Percentiles rank a stretch among this genome's conserved stretches.
Conservation (phyloP, 306 rosid genomes). For the Prunus mume region DNA sequence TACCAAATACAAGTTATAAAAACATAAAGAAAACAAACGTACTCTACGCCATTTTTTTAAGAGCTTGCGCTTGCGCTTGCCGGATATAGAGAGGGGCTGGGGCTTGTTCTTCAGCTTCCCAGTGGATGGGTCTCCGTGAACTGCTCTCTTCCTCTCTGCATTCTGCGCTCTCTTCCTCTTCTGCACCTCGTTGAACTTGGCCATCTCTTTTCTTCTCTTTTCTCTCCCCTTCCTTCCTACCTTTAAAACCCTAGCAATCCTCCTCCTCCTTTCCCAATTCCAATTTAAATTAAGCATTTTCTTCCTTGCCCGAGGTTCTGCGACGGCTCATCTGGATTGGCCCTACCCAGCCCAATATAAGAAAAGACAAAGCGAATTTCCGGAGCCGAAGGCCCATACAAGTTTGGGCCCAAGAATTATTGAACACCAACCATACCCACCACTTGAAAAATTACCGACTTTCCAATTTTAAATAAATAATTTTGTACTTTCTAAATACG, state of each 20-base stretch:
- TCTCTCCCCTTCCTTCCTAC: not conserved
- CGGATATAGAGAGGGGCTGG: constrained; percentile 59
- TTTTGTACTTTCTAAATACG: too few relatives aligned
- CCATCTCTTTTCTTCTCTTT: constrained; percentile 36
- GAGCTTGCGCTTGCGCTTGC: constrained; percentile 95
- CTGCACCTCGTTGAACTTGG: constrained; percentile 91
- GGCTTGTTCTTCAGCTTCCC: constrained; percentile 61
- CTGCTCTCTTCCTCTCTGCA: constrained; percentile 64
- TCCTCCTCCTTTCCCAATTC: too few relatives aligned
- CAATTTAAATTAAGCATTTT: too few relatives aligned
- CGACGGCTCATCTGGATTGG: too few relatives aligned
- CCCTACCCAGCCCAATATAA: too few relatives aligned
- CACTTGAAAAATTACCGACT: too few relatives aligned
- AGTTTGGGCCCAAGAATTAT: too few relatives aligned
- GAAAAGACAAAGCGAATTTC: too few relatives aligned
- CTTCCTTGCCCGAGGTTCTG: too few relatives aligned
- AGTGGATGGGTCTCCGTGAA: constrained; percentile 68
- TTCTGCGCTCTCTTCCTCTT: constrained; percentile 63
- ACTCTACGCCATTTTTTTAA: constrained; percentile 77
- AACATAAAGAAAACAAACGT: not conserved
- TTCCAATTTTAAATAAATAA: too few relatives aligned
- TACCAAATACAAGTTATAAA: not conserved
- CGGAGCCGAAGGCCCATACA: too few relatives aligned
- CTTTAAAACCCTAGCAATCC: not conserved
- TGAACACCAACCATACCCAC: too few relatives aligned